phyloP scores from a whole-genome alignment of 345 rosid genomes.

The Euclidium syriacum region DNA sequence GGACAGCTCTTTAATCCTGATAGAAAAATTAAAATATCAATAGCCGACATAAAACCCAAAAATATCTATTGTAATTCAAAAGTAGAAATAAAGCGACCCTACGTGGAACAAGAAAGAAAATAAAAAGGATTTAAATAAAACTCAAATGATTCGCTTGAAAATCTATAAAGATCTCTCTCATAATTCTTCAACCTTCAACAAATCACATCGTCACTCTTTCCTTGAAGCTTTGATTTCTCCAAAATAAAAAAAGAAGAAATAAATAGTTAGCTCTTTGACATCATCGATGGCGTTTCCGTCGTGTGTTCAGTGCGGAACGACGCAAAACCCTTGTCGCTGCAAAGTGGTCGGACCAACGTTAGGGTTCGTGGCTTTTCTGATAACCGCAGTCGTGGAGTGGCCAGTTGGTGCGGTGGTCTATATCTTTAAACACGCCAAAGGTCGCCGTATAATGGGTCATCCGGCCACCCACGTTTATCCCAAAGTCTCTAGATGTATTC shows the following conservation, averaged over 20 bases:
- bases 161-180: no score
- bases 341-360: conserved; percentile 77
- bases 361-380: conserved; percentile 67
- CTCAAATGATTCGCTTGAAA: no score
- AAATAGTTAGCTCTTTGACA: not conserved
- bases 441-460: conserved; percentile 80
- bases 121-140: no score
- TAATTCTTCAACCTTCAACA: no score
- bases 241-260: not conserved
- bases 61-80: no score
- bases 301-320: conserved; percentile 63
- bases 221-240: no score
- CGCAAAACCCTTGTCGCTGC: conserved; percentile 78
- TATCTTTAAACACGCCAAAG: conserved; percentile 61
- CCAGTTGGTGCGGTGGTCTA: conserved; percentile 82
- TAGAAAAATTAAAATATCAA: no score
- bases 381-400: conserved; percentile 72
- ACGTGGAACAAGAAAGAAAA: no score
- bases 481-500: conserved; percentile 47
- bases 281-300: conserved; percentile 38
- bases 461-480: conserved; percentile 72
- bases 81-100: no score
- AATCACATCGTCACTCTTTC: no score
- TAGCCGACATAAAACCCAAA: no score
- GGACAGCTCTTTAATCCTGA: no score